phyloP scores from a whole-genome alignment of 352 stramenopile genomes.

The Pythium scleroteichum region DNA sequence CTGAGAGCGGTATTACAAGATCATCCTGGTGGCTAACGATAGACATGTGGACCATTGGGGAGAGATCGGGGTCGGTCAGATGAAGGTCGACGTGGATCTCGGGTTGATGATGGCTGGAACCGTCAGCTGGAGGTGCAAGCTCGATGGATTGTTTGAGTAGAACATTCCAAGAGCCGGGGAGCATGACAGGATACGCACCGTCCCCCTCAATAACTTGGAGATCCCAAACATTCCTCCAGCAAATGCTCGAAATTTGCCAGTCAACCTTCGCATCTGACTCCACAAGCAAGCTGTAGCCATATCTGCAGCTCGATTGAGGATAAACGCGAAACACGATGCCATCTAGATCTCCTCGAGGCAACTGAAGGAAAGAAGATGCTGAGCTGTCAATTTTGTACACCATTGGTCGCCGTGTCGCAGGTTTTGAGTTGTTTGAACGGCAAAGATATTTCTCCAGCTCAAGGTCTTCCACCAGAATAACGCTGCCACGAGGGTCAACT shows the following conservation, averaged over 20 bases:
- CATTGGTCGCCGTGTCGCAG: conserved; percentile 6
- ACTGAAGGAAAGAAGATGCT: conserved; percentile 34
- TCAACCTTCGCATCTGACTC: conserved; percentile 42
- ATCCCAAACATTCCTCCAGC: conserved; percentile 45
- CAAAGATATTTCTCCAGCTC: conserved; percentile 4
- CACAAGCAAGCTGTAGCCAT: conserved; percentile 59
- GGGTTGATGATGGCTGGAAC: not conserved
- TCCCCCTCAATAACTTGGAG: conserved; percentile 54
- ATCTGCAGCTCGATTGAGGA: conserved; percentile 44
- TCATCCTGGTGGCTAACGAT: conserved; percentile 50
- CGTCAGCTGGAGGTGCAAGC: conserved; percentile 17
- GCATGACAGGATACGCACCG: conserved; percentile 46
- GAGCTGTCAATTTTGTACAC: conserved; percentile 42
- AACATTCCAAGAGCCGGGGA: conserved; percentile 51
- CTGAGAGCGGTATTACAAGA: conserved; percentile 33
- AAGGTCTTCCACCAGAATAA: conserved; percentile 50
- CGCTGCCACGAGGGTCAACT: conserved; percentile 48
- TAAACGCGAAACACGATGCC: conserved; percentile 47
- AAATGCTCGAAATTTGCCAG: conserved; percentile 45
- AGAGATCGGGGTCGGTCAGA: conserved; percentile 51
- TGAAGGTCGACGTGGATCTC: conserved; percentile 60
- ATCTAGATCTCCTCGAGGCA: conserved; percentile 22
- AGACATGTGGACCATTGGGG: conserved; percentile 43
- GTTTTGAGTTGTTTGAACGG: not conserved
- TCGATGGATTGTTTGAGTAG: conserved; percentile 65